A percentile compares a stretch with the other conserved stretches of the same genome.
These are phyloP conservation scores for Starmerella khaoyaiensis DNA, from an alignment of 805 yeast species.

Conservation along the genomic window DNA sequence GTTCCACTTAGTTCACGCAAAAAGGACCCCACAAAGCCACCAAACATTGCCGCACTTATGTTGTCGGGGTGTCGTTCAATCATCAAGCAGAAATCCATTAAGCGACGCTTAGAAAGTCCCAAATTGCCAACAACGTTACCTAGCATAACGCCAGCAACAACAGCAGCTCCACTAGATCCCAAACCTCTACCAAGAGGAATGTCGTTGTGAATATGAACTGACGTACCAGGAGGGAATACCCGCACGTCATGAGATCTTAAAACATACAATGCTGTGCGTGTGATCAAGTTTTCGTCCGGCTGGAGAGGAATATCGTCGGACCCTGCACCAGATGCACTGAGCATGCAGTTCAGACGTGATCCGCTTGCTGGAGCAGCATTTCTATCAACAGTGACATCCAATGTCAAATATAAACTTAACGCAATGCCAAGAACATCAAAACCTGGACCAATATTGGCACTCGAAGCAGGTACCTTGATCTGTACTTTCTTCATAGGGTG, in stretches of 20 bases:
- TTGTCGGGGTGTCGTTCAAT: constrained; percentile 98
- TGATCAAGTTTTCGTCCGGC: constrained; percentile 71
- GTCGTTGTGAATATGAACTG: constrained; percentile 69
- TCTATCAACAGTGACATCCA: constrained; percentile 55
- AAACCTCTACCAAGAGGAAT: constrained; percentile 94
- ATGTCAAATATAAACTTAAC: constrained; percentile 55
- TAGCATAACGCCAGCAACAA: constrained; percentile 86
- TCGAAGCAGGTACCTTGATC: constrained; percentile 66
- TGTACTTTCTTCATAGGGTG: constrained; percentile 20
- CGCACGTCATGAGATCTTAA: constrained; percentile 68
- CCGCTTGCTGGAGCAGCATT: constrained; percentile 33
- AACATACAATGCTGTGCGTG: constrained; percentile 85
- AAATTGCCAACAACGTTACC: constrained; percentile 76
- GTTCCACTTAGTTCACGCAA: constrained; percentile 62
- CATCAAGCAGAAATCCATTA: constrained; percentile 90
- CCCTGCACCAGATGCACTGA: constrained; percentile 68
- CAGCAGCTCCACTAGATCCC: constrained; percentile 97
- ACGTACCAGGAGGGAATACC: constrained; percentile 73
- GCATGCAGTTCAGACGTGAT: constrained; percentile 37
- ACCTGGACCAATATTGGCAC: constrained; percentile 98
- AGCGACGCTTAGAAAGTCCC: constrained; percentile 58
- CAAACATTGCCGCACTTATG: constrained; percentile 97
- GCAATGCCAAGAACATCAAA: constrained; percentile 95
- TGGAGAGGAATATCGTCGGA: constrained; percentile 64
- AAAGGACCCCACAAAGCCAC: constrained; percentile 95